A percentile compares a stretch with the other conserved stretches of the same genome.
Evolutionary conservation across 2,329 filamentous ascomycete species (phyloP).

Genomic region (Fusarium tanahbumbuense): DNA sequence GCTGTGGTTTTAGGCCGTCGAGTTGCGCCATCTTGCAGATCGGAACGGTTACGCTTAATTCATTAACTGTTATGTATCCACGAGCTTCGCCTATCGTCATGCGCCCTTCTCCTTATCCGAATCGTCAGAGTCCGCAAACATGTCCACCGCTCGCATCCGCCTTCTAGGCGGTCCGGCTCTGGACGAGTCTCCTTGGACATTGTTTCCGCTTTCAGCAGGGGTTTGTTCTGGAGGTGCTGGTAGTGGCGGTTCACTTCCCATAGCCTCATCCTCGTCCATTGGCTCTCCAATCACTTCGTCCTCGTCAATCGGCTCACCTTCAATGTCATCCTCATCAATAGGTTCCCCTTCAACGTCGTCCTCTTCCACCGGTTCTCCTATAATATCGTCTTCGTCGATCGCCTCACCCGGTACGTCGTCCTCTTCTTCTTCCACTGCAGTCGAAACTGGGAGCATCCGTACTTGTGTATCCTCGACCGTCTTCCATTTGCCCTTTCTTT

Average conservation of each 20-base stretch:
- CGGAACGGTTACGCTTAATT: slow-evolving; percentile 11
- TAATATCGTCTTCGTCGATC: slow-evolving; percentile 58
- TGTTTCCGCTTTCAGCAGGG: slow-evolving; percentile 39
- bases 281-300: slow-evolving; percentile 57
- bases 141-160: slow-evolving; percentile 81
- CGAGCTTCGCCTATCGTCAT: slow-evolving; percentile 20
- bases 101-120: slow-evolving; percentile 44
- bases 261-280: slow-evolving; percentile 58
- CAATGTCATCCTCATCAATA: slow-evolving; percentile 61
- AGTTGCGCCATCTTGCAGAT: slow-evolving; percentile 26
- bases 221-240: slow-evolving; percentile 20
- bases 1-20: slow-evolving; percentile 14
- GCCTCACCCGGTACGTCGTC: slow-evolving; percentile 62
- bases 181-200: slow-evolving; percentile 21
- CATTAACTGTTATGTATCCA: slow-evolving; percentile 12
- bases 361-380: slow-evolving; percentile 59
- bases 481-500: slow-evolving; percentile 62
- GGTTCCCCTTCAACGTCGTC: slow-evolving; percentile 61
- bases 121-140: slow-evolving; percentile 84
- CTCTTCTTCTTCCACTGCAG: slow-evolving; percentile 54
- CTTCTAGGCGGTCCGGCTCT: slow-evolving; percentile 58
- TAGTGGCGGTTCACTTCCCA: slow-evolving; percentile 48
- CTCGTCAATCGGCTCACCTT: slow-evolving; percentile 59
- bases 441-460: slow-evolving; percentile 39
- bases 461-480: slow-evolving; percentile 55